phyloP scores from a whole-genome alignment of 2,329 filamentous ascomycete genomes.

The Hysterium pulicare region DNA sequence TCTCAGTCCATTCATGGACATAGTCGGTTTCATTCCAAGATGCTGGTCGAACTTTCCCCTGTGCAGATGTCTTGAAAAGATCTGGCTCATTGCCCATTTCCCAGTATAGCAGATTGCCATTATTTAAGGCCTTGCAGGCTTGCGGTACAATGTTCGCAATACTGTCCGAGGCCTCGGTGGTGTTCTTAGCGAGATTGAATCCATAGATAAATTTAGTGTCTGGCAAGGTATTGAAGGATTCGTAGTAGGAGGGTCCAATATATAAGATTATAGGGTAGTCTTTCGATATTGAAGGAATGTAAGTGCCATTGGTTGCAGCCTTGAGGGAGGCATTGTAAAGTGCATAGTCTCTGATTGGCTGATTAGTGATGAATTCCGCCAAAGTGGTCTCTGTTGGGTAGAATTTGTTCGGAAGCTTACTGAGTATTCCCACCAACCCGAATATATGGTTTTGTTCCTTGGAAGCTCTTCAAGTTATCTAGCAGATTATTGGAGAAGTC shows the following conservation, averaged over 20 bases:
- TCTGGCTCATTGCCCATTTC: slow-evolving; percentile 66
- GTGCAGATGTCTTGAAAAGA: slow-evolving; percentile 52
- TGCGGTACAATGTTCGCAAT: slow-evolving; percentile 54
- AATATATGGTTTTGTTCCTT: slow-evolving; percentile 57
- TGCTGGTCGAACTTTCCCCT: slow-evolving; percentile 50
- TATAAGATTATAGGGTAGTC: slow-evolving; percentile 61
- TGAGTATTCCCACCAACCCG: slow-evolving; percentile 66
- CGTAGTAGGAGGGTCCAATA: slow-evolving; percentile 61
- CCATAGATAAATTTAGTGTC: slow-evolving; percentile 58
- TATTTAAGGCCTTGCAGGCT: slow-evolving; percentile 55
- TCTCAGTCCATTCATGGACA: slow-evolving; percentile 57
- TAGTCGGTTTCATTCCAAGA: slow-evolving; percentile 55
- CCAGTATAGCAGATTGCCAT: slow-evolving; percentile 54
- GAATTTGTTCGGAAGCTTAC: slow-evolving; percentile 13
- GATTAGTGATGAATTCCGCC: neutral
- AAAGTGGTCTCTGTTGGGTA: neutral
- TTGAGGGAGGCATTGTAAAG: slow-evolving; percentile 55
- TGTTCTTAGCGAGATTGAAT: slow-evolving; percentile 58
- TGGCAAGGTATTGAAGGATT: slow-evolving; percentile 59
- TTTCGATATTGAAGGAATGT: slow-evolving; percentile 47
- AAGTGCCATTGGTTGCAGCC: slow-evolving; percentile 51
- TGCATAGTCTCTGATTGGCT: slow-evolving; percentile 51
- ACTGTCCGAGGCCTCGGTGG: slow-evolving; percentile 47
- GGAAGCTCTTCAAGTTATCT: slow-evolving; percentile 53
- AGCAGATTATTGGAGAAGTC: slow-evolving; percentile 59